Conservation (phyloP, 2,329 filamentous ascomycete genomes). For the Raffaelea albimanens region DNA sequence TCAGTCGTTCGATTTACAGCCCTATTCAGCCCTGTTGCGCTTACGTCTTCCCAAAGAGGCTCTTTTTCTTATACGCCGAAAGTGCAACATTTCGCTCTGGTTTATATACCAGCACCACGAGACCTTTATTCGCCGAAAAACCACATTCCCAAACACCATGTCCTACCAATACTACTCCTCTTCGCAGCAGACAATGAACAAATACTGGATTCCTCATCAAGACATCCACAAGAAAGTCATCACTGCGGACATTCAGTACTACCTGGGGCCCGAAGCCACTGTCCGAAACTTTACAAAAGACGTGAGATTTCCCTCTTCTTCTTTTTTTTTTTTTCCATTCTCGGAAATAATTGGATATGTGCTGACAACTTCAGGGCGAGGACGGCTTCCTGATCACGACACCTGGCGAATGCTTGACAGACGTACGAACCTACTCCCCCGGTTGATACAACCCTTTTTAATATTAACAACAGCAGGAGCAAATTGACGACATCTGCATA, state of each 20-base stretch:
- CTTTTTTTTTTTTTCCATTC: background rate
- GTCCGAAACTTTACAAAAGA: constrained; percentile 47
- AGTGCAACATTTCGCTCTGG: too few relatives aligned
- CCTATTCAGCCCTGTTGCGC: too few relatives aligned
- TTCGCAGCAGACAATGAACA: constrained; percentile 35
- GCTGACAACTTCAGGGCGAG: constrained; percentile 35
- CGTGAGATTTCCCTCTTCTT: constrained; percentile 22
- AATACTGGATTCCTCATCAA: constrained; percentile 50
- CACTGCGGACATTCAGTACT: constrained; percentile 47
- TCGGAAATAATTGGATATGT: constrained; percentile 4
- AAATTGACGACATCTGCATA: constrained; percentile 53
- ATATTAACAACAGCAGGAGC: constrained; percentile 32
- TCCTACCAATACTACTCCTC: constrained; percentile 11
- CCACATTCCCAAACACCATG: background rate
- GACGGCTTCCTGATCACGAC: constrained; percentile 53
- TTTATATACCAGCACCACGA: too few relatives aligned
- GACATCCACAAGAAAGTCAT: constrained; percentile 54
- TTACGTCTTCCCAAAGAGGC: too few relatives aligned
- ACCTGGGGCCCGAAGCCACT: constrained; percentile 48
- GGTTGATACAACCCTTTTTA: background rate
- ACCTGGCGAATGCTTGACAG: constrained; percentile 46
- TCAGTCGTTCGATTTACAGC: too few relatives aligned
- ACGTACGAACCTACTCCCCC: constrained; percentile 32
- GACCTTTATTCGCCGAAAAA: too few relatives aligned
- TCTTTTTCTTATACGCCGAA: too few relatives aligned